Percentiles rank a stretch among this genome's conserved stretches.
phyloP scores from a whole-genome alignment of 306 rosid genomes.

The Elaeagnus macrophylla region DNA sequence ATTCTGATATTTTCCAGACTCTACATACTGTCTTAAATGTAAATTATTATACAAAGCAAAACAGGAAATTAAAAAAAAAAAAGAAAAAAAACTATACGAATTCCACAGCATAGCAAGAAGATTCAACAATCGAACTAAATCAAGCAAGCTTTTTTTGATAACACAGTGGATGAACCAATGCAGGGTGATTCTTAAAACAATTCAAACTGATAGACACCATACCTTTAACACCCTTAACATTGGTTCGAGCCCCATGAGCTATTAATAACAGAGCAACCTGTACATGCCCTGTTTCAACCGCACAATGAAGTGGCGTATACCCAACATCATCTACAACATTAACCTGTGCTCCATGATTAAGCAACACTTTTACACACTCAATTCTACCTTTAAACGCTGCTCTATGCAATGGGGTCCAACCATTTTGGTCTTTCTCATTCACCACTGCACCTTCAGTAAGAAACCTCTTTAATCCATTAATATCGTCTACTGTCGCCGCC shows the following conservation, averaged over 20 bases:
- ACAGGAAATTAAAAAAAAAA: not conserved
- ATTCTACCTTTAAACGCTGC: constrained; percentile 77
- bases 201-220: constrained; percentile 13
- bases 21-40: too few relatives aligned
- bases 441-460: constrained; percentile 51
- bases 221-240: constrained; percentile 24
- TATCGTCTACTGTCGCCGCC: constrained; percentile 55
- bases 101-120: not conserved
- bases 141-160: constrained; percentile 12
- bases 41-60: not conserved
- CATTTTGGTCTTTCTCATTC: constrained; percentile 62
- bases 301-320: constrained; percentile 58
- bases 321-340: constrained; percentile 57
- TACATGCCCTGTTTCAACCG: constrained; percentile 61
- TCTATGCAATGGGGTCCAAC: constrained; percentile 84
- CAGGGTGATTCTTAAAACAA: constrained; percentile 23
- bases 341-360: constrained; percentile 54
- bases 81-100: not conserved
- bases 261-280: constrained; percentile 45
- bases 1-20: too few relatives aligned
- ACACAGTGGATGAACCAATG: constrained; percentile 13
- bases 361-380: constrained; percentile 52
- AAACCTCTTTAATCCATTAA: constrained; percentile 40
- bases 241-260: constrained; percentile 39
- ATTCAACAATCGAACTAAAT: not conserved